Evolutionary conservation across 108 stramenopile species (phyloP).

Genomic region (Discostella pseudostelligera): DNA sequence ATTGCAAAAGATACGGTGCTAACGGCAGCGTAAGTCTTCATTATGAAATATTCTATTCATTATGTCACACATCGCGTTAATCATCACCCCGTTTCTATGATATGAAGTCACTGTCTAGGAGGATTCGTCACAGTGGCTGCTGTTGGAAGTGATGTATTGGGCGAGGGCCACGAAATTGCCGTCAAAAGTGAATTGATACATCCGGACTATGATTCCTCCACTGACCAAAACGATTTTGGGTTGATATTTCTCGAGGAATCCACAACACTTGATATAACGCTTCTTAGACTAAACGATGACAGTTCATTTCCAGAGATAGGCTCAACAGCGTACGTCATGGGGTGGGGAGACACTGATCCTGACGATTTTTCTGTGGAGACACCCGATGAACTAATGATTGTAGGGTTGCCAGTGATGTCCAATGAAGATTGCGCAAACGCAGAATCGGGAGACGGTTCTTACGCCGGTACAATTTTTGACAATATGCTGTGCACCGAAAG

Average conservation of each 20-base stretch:
- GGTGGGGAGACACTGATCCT: slow-evolving; percentile 43
- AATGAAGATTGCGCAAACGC: slow-evolving; percentile 23
- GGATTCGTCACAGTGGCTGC: background rate
- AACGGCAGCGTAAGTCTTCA: slow-evolving; percentile 11
- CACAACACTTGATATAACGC: slow-evolving; percentile 6
- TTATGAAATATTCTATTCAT: background rate
- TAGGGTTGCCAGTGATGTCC: slow-evolving; percentile 19
- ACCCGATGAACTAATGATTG: slow-evolving; percentile 20
- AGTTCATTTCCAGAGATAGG: background rate
- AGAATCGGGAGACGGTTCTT: slow-evolving; percentile 12
- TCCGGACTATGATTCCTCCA: slow-evolving; percentile 14
- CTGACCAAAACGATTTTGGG: slow-evolving; percentile 28
- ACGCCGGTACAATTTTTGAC: slow-evolving; percentile 27
- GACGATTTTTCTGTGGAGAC: background rate
- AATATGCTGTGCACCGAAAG: slow-evolving; percentile 51
- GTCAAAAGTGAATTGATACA: slow-evolving; percentile 17
- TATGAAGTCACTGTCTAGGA: slow-evolving; percentile 1
- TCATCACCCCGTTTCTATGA: background rate
- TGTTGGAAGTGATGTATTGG: background rate
- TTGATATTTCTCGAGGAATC: slow-evolving; percentile 28
- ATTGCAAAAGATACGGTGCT: slow-evolving; percentile 39
- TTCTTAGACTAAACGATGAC: slow-evolving; percentile 29
- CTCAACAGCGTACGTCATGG: slow-evolving; percentile 44
- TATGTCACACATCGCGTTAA: background rate
- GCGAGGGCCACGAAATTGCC: slow-evolving; percentile 12